Conservation (phyloP, 2,329 filamentous ascomycete genomes). For the Delphinella strobiligena region DNA sequence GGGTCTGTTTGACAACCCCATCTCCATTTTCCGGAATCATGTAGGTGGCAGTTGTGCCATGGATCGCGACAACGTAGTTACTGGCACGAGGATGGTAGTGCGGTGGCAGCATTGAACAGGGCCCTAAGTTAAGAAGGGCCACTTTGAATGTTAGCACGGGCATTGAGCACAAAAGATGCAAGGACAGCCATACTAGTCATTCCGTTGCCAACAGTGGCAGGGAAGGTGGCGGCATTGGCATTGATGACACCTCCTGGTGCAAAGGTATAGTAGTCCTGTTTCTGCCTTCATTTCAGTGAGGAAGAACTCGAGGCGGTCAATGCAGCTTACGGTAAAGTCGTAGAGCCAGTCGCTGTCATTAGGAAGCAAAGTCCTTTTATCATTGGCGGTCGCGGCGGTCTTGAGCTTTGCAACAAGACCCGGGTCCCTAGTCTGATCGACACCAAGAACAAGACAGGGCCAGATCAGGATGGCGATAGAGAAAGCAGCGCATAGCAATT, state of each 20-base stretch:
- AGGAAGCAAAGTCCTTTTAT: constrained; percentile 30
- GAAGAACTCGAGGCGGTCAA: not conserved
- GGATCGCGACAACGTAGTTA: constrained; percentile 37
- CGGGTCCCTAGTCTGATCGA: constrained; percentile 29
- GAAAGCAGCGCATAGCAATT: too few relatives aligned
- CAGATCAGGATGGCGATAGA: too few relatives aligned
- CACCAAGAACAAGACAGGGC: constrained; percentile 13
- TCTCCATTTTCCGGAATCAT: constrained; percentile 43
- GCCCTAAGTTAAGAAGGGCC: constrained; percentile 31
- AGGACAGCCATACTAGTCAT: constrained; percentile 27
- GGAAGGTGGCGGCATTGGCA: constrained; percentile 41
- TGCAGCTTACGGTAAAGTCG: constrained; percentile 28
- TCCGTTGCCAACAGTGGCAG: constrained; percentile 33
- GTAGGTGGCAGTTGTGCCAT: constrained; percentile 38
- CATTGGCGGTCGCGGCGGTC: constrained; percentile 33
- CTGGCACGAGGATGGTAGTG: constrained; percentile 39
- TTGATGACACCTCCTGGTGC: constrained; percentile 38
- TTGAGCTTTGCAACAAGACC: constrained; percentile 26
- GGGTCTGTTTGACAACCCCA: constrained; percentile 26
- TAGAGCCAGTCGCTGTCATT: constrained; percentile 35
- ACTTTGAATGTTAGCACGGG: constrained; percentile 11
- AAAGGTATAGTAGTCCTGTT: constrained; percentile 26
- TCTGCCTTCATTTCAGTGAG: not conserved
- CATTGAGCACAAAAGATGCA: not conserved
- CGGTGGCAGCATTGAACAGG: constrained; percentile 40